Percentiles rank a stretch among this genome's conserved stretches.
phyloP scores from a whole-genome alignment of 805 yeast genomes.

The Yarrowia sp. region DNA sequence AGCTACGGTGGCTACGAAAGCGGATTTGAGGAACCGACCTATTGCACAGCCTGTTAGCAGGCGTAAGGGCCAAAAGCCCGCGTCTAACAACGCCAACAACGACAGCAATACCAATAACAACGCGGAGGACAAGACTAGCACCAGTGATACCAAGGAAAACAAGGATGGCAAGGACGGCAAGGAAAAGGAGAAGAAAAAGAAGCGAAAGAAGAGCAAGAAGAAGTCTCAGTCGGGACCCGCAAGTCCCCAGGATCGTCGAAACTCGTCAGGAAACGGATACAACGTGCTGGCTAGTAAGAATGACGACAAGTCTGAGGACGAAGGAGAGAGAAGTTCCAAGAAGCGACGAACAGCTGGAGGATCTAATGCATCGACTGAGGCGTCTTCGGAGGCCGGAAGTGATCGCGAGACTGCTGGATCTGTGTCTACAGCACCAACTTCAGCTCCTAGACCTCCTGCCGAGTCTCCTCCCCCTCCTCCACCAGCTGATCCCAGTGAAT shows the following conservation, averaged over 20 bases:
- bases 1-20: slow-evolving; percentile 28
- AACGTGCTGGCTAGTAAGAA: neutral
- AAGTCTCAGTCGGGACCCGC: neutral
- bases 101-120: slow-evolving; percentile 1
- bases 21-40: slow-evolving; percentile 31
- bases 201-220: slow-evolving; percentile 24
- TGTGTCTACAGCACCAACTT: neutral
- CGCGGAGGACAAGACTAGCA: slow-evolving; percentile 5
- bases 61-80: slow-evolving; percentile 12
- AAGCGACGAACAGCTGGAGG: slow-evolving; percentile 12
- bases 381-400: neutral
- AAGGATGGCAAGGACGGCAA: slow-evolving; percentile 3
- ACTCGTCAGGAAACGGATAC: slow-evolving; percentile 22
- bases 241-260: slow-evolving; percentile 18
- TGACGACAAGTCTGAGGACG: slow-evolving; percentile 1
- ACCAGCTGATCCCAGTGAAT: slow-evolving; percentile 23
- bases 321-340: slow-evolving; percentile 9
- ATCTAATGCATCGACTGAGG: neutral
- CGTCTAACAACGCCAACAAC: neutral
- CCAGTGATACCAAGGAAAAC: slow-evolving; percentile 17
- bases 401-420: neutral
- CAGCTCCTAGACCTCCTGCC: slow-evolving; percentile 18
- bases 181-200: slow-evolving; percentile 17
- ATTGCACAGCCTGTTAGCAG: slow-evolving; percentile 28
- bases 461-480: slow-evolving; percentile 35